A percentile compares a stretch with the other conserved stretches of the same genome.
Conservation (phyloP, 495 filamentous ascomycete genomes). For the Aspergillus ostianus region DNA sequence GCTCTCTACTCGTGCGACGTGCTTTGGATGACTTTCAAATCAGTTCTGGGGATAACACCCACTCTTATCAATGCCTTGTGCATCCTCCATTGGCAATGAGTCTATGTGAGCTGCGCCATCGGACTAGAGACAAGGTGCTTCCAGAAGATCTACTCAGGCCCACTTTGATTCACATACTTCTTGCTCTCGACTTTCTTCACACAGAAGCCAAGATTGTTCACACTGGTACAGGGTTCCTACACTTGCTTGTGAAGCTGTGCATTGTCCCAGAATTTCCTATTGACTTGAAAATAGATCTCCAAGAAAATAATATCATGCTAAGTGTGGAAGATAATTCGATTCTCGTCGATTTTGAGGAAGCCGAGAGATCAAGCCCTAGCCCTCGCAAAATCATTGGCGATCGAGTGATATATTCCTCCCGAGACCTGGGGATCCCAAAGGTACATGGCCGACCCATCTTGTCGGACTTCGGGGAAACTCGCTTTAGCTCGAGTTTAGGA, state of each 20-base stretch:
- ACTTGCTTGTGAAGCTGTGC: neutral
- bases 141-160: conserved; percentile 7
- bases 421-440: conserved; percentile 7
- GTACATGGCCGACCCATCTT: conserved; percentile 21
- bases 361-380: conserved; percentile 22
- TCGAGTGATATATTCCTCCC: conserved; percentile 26
- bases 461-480: conserved; percentile 32
- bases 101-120: conserved; percentile 19
- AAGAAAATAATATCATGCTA: conserved; percentile 30
- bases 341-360: conserved; percentile 26
- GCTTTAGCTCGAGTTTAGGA: conserved; percentile 12
- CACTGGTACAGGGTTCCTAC: conserved; percentile 3
- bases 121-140: neutral
- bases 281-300: conserved; percentile 22
- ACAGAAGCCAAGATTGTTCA: conserved; percentile 11
- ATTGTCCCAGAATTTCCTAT: neutral
- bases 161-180: conserved; percentile 9
- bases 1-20: conserved; percentile 16
- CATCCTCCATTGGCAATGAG: conserved; percentile 28
- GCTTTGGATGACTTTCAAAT: conserved; percentile 24
- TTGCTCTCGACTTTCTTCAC: conserved; percentile 17
- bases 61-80: conserved; percentile 27
- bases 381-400: conserved; percentile 19
- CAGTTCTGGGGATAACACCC: conserved; percentile 11
- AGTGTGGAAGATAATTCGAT: conserved; percentile 30